A percentile compares a stretch with the other conserved stretches of the same genome.
Conservation (phyloP, 2,329 filamentous ascomycete genomes). For the Penicillium hesseltinei region DNA sequence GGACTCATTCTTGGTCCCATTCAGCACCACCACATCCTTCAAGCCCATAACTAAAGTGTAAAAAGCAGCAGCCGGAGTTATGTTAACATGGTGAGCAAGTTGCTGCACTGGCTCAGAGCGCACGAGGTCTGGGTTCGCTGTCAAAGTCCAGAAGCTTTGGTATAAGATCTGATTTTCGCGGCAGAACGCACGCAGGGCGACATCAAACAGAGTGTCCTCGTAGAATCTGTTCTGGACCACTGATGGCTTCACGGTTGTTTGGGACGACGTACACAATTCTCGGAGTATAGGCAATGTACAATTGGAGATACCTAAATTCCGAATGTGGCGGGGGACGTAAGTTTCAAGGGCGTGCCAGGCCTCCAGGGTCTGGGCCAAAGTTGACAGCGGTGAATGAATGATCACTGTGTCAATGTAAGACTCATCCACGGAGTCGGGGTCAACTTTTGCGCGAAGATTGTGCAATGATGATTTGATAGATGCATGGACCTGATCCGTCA, state of each 20-base stretch:
- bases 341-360: constrained; percentile 66
- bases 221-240: constrained; percentile 78
- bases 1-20: constrained; percentile 54
- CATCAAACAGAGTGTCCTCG: constrained; percentile 58
- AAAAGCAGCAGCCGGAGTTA: constrained; percentile 51
- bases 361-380: constrained; percentile 53
- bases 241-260: constrained; percentile 52
- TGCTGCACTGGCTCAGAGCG: constrained; percentile 47
- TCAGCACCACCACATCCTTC: constrained; percentile 51
- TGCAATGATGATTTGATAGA: constrained; percentile 66
- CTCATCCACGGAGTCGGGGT: constrained; percentile 34
- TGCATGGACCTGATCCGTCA: constrained; percentile 64
- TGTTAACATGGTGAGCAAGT: constrained; percentile 47
- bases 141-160: constrained; percentile 62
- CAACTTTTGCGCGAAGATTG: constrained; percentile 51
- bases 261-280: constrained; percentile 46
- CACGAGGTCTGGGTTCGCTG: constrained; percentile 55
- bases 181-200: constrained; percentile 58
- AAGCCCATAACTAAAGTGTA: constrained; percentile 58
- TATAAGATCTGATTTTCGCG: constrained; percentile 53
- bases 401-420: constrained; percentile 59
- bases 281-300: constrained; percentile 58
- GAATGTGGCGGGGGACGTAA: constrained; percentile 64
- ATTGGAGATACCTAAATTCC: constrained; percentile 73
- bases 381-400: constrained; percentile 57